Evolutionary conservation across 2,329 filamentous ascomycete species (phyloP), one percentile per base, ranked within the genome.

Genomic region (Fusarium graminum): DNA sequence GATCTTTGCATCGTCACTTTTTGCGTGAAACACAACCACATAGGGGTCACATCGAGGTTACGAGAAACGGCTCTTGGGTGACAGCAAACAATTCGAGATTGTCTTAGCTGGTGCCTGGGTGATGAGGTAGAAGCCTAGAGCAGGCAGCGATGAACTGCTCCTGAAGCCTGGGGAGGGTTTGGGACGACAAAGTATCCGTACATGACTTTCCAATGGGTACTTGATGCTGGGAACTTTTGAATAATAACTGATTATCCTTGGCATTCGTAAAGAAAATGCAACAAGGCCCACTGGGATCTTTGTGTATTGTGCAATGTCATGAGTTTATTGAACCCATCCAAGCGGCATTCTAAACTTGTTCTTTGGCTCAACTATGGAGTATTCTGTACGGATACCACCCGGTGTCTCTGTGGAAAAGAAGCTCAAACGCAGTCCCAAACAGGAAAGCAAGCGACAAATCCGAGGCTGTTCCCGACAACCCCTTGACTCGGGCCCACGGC

Each of bases 401-500:
- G 30, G 30, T 26, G 49, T 51, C 54, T 59, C 59, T 46, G 57
- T 36, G 7, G 16, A 36, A 36, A 36, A 36, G 34, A 36, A 36
- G 34, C 34, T 36, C 34, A 36, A n/a, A n/a, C 8, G 16, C 34
- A 36, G 58, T 58, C 30, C 45, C 17, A 44, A 59, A 30, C 19
- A 38, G 42, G 25, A 45, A 34, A 39, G 11, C 12, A 30, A 29
- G 42, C 26, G 28, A 61, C 36, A 44, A 61, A 49, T 52, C 52
- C 63, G 52, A 63, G 47, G 50, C 63, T 69, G 59, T 68, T 54
- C 57, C 57, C 62, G 58, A 63, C 39, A 50, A 54, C 40, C 51
- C 59, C 56, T 59, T 49, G 46, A 47, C 58, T 69, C 74, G 74
- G 74, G 68, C 65, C 63, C 64, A 74, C 74, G 74, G 74, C 73